phyloP scores from a whole-genome alignment of 2,329 filamentous ascomycete genomes.

The Penicillium sp. region DNA sequence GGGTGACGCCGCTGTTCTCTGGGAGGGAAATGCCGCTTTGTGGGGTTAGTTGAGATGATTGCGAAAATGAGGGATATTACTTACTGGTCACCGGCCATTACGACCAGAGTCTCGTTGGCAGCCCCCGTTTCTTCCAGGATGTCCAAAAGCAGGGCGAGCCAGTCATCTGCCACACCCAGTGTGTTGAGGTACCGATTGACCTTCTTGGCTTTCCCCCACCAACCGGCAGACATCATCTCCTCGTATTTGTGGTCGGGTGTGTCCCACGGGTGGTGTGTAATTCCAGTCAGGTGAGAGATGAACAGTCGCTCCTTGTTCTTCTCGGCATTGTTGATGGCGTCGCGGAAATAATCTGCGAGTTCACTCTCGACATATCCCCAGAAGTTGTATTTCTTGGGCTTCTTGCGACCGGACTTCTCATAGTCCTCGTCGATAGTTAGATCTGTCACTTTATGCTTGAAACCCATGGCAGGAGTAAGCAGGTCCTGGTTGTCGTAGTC shows the following conservation, averaged over 20 bases:
- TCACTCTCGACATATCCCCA: slow-evolving; percentile 27
- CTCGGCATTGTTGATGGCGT: slow-evolving; percentile 24
- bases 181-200: too few species aligned
- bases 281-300: slow-evolving; percentile 28
- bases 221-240: slow-evolving; percentile 21
- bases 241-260: slow-evolving; percentile 24
- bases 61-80: too few species aligned
- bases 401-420: slow-evolving; percentile 4
- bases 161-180: too few species aligned
- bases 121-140: too few species aligned
- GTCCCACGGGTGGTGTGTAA: slow-evolving; percentile 29
- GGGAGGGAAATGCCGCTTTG: too few species aligned
- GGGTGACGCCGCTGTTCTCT: too few species aligned
- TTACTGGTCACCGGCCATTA: too few species aligned
- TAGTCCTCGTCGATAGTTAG: slow-evolving; percentile 17
- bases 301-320: slow-evolving; percentile 26
- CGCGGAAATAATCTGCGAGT: slow-evolving; percentile 22
- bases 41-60: too few species aligned
- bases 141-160: too few species aligned
- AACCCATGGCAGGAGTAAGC: slow-evolving; percentile 24
- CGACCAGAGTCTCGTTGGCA: too few species aligned
- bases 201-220: slow-evolving; percentile 22
- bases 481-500: slow-evolving; percentile 28
- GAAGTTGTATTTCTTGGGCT: slow-evolving; percentile 19
- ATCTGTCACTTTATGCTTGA: slow-evolving; percentile 20